Conservation (phyloP, 1,284 basidiomycete species). For the Marasmius sp. region DNA sequence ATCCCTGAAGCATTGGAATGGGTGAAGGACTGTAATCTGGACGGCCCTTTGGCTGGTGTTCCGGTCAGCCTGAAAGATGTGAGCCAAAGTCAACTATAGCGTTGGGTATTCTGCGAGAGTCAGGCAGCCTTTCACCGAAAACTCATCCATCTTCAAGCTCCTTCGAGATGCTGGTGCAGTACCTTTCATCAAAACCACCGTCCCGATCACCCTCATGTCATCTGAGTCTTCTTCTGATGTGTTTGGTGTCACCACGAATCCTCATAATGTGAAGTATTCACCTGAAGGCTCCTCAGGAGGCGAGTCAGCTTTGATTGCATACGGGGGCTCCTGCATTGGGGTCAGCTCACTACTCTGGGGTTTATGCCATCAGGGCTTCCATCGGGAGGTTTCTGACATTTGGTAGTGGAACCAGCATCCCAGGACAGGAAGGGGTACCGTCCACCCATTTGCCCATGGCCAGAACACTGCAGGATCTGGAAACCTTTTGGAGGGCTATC, state of each 20-base stretch:
- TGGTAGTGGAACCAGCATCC: constrained; percentile 45
- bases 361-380: constrained; percentile 64
- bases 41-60: constrained; percentile 48
- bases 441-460: constrained; percentile 70
- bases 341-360: constrained; percentile 75
- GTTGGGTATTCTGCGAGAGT: constrained; percentile 61
- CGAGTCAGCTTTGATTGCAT: constrained; percentile 68
- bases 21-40: constrained; percentile 39
- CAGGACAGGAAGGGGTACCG: constrained; percentile 64
- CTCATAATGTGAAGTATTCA: constrained; percentile 55
- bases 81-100: constrained; percentile 27
- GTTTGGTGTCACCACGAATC: constrained; percentile 69
- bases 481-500: constrained; percentile 59
- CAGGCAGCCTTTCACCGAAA: constrained; percentile 39
- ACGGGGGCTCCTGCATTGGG: constrained; percentile 69
- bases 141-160: constrained; percentile 56
- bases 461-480: constrained; percentile 64
- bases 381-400: constrained; percentile 48
- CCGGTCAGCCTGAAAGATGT: constrained; percentile 51
- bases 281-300: constrained; percentile 74
- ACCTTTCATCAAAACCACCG: constrained; percentile 77
- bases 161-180: constrained; percentile 71
- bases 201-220: constrained; percentile 70
- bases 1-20: constrained; percentile 43
- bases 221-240: constrained; percentile 75